Conservation (phyloP, 805 yeast species). For the Wickerhamiella australiensis region DNA sequence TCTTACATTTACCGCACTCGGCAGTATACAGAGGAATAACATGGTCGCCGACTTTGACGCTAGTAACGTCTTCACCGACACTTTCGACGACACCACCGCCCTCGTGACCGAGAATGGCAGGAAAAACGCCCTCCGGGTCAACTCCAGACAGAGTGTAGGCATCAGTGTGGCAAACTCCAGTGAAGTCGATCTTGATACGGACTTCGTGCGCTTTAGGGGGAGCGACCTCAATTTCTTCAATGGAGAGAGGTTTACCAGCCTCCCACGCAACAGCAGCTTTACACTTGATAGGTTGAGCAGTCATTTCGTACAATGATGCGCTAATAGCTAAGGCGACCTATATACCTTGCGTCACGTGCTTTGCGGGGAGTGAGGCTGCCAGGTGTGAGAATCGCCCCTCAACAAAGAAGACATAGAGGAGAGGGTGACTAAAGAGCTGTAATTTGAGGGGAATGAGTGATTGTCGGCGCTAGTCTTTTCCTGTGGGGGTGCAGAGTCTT, state of each 20-base stretch:
- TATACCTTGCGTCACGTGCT: not conserved
- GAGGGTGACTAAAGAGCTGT: too few relatives aligned
- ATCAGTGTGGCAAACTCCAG: constrained; percentile 98
- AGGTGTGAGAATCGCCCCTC: too few relatives aligned
- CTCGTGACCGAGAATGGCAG: constrained; percentile 90
- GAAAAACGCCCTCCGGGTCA: constrained; percentile 96
- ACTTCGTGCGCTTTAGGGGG: constrained; percentile 98
- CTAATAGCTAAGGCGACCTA: not conserved
- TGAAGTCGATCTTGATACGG: constrained; percentile 70
- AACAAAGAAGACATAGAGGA: too few relatives aligned
- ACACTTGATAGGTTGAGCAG: constrained; percentile 45
- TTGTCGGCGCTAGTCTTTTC: too few relatives aligned
- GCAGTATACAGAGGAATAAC: constrained; percentile 94
- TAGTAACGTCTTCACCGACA: constrained; percentile 86
- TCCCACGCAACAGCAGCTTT: constrained; percentile 98
- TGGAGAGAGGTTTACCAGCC: constrained; percentile 58
- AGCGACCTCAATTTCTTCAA: constrained; percentile 80
- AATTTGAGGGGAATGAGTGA: too few relatives aligned
- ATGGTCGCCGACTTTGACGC: constrained; percentile 83
- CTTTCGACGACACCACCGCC: constrained; percentile 96
- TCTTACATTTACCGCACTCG: constrained; percentile 89
- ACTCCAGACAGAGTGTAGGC: constrained; percentile 89
- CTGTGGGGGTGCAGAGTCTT: too few relatives aligned
- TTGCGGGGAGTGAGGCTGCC: not conserved
- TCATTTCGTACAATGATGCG: too few relatives aligned